Evolutionary conservation across 1,284 basidiomycete genomes (phyloP), one percentile per base, ranked within the genome.

Genomic region (Spongispora temasekensis): DNA sequence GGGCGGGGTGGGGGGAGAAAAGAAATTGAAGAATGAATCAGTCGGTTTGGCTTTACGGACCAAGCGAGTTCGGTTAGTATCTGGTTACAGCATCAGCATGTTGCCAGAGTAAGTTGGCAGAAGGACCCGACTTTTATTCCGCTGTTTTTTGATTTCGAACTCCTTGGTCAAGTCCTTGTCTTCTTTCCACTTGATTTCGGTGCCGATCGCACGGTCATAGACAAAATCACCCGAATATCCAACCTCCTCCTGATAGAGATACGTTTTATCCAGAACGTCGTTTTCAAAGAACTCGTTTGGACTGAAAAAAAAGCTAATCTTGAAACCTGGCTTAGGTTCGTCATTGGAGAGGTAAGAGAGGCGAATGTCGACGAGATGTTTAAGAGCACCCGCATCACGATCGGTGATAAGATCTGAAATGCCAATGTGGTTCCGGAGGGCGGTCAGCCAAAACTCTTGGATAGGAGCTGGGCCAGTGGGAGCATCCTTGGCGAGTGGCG

Each of bases 101-200:
- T 10, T 17, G 35, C 35, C 54, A 23, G 56, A 44, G 56, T 32
- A 25, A 50, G 30, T n/a, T 25, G 52, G 31, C 56, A 52, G 65
- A 48, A 53, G 27, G 13, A 44, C 25, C 88, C 62, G 71, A 96
- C 94, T 94, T 85, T 98, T 99, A 83, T 98, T 98, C 70, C 96
- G 84, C 80, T 98, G 97, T 84, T 98, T 98, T 87, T 98, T 98
- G 76, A 98, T 96, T 82, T 98, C 97, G 69, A 95, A 91, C 81
- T 94, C 93, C 81, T 96, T 95, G 58, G 96, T 98, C 62, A 98
- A 82, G 79, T 99, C 94, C 82, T 97, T 97, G 71, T 97, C 97
- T 76, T 95, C 95, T 81, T 97, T 97, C 97, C 97, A 98, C 75
- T 91, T 88, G 78, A 99, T 96, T 72, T 90, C 85, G 60, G 88